Evolutionary conservation across 768 basidiomycete species (phyloP).

Genomic region (Mrakia hoshinonis): DNA sequence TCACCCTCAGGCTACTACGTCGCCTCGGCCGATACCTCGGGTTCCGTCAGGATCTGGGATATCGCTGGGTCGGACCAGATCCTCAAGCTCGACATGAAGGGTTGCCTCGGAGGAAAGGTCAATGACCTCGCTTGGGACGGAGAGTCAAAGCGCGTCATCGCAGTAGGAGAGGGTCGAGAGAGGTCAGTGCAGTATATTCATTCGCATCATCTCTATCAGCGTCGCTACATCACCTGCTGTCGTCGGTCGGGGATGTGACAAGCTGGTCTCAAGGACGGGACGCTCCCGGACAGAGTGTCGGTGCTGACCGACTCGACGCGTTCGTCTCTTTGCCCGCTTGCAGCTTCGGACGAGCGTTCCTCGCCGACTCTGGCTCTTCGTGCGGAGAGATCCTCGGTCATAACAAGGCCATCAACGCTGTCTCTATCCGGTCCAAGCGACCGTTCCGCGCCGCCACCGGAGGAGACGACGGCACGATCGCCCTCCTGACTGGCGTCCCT

Average conservation of each 20-base stretch:
- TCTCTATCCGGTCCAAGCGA: constrained; percentile 75
- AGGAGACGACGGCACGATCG: constrained; percentile 68
- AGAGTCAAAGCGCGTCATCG: constrained; percentile 91
- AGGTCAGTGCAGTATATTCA: constrained; percentile 48
- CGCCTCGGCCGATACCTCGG: constrained; percentile 75
- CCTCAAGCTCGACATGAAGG: constrained; percentile 49
- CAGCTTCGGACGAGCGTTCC: constrained; percentile 75
- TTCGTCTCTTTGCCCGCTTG: background rate
- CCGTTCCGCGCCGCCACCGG: constrained; percentile 87
- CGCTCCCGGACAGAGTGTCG: no score
- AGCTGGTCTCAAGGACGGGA: background rate
- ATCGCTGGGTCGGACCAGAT: constrained; percentile 72
- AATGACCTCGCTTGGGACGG: constrained; percentile 96
- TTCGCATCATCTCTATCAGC: background rate
- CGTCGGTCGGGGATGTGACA: no score
- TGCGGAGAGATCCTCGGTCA: constrained; percentile 85
- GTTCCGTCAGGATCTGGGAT: constrained; percentile 91
- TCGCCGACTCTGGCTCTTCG: constrained; percentile 72
- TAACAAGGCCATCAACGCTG: constrained; percentile 84
- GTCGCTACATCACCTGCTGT: no score
- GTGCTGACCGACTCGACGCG: background rate
- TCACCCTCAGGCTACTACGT: constrained; percentile 93
- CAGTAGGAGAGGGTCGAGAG: constrained; percentile 83
- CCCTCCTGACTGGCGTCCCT: constrained; percentile 79
- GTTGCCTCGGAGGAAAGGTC: constrained; percentile 46